Conservation (phyloP, 2,329 filamentous ascomycete genomes). For the Sarocladium brachiariae region DNA sequence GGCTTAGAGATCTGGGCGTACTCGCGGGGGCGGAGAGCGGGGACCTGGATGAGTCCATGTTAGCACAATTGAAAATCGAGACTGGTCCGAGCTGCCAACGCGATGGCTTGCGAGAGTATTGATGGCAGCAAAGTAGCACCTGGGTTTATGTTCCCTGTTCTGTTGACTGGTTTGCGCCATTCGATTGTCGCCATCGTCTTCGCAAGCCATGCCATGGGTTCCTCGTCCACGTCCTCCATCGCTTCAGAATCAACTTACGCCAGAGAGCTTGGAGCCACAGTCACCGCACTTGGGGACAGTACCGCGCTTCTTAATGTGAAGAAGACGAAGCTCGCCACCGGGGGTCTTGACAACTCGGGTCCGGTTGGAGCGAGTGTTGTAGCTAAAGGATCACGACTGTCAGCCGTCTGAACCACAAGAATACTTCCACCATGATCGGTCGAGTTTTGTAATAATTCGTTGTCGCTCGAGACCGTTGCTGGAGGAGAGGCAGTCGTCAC, state of each 20-base stretch:
- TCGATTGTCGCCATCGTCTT: not conserved
- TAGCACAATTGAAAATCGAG: not conserved
- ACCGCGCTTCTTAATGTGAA: conserved; percentile 99
- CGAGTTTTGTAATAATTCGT: conserved; percentile 11
- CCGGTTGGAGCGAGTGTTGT: conserved; percentile 98
- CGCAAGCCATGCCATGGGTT: not conserved
- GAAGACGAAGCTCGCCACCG: conserved; percentile 88
- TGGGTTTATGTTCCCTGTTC: too few relatives aligned
- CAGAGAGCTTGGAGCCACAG: conserved; percentile 94
- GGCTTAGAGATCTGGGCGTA: conserved; percentile 96
- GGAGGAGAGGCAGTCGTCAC: conserved; percentile 28
- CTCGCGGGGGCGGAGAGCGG: conserved; percentile 95
- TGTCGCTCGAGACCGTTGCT: conserved; percentile 10
- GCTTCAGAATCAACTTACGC: conserved; percentile 63
- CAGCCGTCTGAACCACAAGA: conserved; percentile 13
- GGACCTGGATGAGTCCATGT: conserved; percentile 51
- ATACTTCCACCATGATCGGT: conserved; percentile 11
- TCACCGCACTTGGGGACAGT: conserved; percentile 99
- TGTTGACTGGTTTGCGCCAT: too few relatives aligned
- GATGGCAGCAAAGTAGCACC: too few relatives aligned
- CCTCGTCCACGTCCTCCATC: not conserved
- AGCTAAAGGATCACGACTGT: conserved; percentile 43
- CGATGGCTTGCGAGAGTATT: not conserved
- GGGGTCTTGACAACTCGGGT: conserved; percentile 94
- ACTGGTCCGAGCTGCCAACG: not conserved